Evolutionary conservation across 768 basidiomycete genomes (phyloP), one percentile per base, ranked within the genome.

Genomic region (Pleurotus eryngii): DNA sequence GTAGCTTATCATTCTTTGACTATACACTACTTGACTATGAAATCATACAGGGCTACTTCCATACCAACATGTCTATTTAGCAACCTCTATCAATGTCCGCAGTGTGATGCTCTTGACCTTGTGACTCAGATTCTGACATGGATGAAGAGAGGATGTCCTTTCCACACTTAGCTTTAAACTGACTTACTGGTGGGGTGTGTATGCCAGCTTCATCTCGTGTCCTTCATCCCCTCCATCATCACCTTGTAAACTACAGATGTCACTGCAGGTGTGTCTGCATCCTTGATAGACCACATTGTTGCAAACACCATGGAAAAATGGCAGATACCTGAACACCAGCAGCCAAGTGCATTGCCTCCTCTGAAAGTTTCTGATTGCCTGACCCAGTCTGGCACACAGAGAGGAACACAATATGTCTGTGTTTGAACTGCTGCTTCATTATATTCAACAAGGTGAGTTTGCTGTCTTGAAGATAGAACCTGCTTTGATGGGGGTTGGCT

Each of bases 371-470:
- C 0, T 63, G 48, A 24, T 69, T 66, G 1, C 76, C 74, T 39
- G 59, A 68, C 0, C 75, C 76, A 4, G 74, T 80, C 56, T 81
- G 69, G 57, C 79, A 81, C 0, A 79, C 79, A 4, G 78, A 78
- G 3, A 81, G 70, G 61, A 79, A 76, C 0, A 73, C 79, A 43
- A 80, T 65, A 40, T 68, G 63, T 24, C 70, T 64, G 56, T 59
- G 17, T 7, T 64, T 63, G 55, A 73, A 49, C 48, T 62, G 42
- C 2, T 61, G 60, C 57, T 35, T 57, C 43, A 71, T 62, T 18
- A 73, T 60, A 20, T 50, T 57, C 48, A 66, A 40, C 11, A 71
- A 26, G 42, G 63, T 62, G 35, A 69, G 57, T 17, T 59, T 62
- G 7, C 62, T 60, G 30, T 64, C 60, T 26, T 64, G 57, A 26